These are phyloP conservation scores for Lyophyllum shimeji DNA, from an alignment of 768 basidiomycete genomes.

Conservation along the genomic window DNA sequence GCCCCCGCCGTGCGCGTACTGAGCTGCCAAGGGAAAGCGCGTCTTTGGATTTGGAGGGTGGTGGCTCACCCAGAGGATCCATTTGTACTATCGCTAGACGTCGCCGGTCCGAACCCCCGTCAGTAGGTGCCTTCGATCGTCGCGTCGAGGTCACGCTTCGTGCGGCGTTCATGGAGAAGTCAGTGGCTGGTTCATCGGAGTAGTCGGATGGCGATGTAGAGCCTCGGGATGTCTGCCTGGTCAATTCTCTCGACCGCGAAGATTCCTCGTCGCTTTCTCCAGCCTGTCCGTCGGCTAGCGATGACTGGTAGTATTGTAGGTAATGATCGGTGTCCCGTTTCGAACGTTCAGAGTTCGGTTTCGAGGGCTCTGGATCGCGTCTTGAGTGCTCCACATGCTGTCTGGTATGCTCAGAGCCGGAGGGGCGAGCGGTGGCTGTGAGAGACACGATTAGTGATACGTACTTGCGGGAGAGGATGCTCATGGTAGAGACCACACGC, in stretches of 20 bases:
- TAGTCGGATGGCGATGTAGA: conserved; percentile 53
- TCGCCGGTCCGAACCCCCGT: conserved; percentile 63
- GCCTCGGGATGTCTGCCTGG: conserved; percentile 27
- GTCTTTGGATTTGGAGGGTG: conserved; percentile 24
- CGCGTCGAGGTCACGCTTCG: conserved; percentile 30
- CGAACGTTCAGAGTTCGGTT: conserved; percentile 7
- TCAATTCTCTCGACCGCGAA: conserved; percentile 22
- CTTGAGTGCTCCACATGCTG: conserved; percentile 12
- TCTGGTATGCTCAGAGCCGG: conserved; percentile 10
- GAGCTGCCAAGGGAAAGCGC: conserved; percentile 28
- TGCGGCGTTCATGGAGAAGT: conserved; percentile 19
- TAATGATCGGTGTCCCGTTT: conserved; percentile 17
- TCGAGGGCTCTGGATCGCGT: conserved; percentile 5
- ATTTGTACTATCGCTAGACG: conserved; percentile 67
- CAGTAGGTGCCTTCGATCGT: conserved; percentile 54
- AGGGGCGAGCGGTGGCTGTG: conserved; percentile 4
- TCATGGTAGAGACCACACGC: conserved; percentile 3
- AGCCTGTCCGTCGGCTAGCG: conserved; percentile 38
- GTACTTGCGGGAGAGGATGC: conserved; percentile 2
- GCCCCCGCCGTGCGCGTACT: conserved; percentile 38
- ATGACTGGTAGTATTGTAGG: conserved; percentile 50
- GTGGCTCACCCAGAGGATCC: conserved; percentile 37
- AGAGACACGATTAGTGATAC: conserved; percentile 9
- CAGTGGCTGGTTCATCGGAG: conserved; percentile 38
- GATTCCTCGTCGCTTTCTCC: conserved; percentile 23